Percentiles rank a stretch among this genome's conserved stretches.
Conservation (phyloP, 1,284 basidiomycete genomes). For the Rhodotorula sp. region DNA sequence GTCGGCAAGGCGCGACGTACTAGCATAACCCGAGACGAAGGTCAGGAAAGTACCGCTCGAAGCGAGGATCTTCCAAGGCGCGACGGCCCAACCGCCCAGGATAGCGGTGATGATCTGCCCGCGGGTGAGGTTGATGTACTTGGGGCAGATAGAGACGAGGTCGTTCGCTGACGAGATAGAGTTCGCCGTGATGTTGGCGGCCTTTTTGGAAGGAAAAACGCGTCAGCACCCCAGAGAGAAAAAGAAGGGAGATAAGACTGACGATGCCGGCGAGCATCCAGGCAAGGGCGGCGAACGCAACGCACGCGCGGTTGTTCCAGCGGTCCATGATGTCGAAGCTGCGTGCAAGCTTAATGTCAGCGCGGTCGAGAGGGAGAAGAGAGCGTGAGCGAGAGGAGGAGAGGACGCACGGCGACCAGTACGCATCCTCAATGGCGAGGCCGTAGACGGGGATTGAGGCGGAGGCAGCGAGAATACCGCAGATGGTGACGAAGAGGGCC, state of each 20-base stretch:
- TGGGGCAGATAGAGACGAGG: constrained; percentile 53
- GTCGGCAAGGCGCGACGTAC: not conserved
- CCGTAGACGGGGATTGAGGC: constrained; percentile 28
- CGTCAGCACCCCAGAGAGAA: not conserved
- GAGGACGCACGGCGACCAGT: constrained; percentile 16
- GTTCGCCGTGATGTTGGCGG: constrained; percentile 52
- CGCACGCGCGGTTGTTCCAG: constrained; percentile 22
- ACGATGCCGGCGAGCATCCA: constrained; percentile 14
- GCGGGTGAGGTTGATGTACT: constrained; percentile 54
- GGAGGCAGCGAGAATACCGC: constrained; percentile 22
- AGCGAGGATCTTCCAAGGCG: constrained; percentile 25
- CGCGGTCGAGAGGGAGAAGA: not conserved
- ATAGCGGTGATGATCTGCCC: constrained; percentile 60
- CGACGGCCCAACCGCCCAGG: constrained; percentile 27
- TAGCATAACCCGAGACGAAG: constrained; percentile 7
- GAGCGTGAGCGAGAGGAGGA: not conserved
- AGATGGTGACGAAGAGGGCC: constrained; percentile 21
- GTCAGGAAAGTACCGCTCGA: constrained; percentile 27
- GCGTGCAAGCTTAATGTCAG: not conserved
- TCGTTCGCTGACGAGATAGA: constrained; percentile 76
- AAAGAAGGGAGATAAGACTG: too few relatives aligned
- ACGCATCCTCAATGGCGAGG: constrained; percentile 5
- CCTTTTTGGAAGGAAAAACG: not conserved
- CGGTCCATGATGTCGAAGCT: constrained; percentile 18
- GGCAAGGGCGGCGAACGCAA: constrained; percentile 23